Base-by-base conservation (phyloP, 164 flowering plant genomes). In the Vitis rupestris region DNA sequence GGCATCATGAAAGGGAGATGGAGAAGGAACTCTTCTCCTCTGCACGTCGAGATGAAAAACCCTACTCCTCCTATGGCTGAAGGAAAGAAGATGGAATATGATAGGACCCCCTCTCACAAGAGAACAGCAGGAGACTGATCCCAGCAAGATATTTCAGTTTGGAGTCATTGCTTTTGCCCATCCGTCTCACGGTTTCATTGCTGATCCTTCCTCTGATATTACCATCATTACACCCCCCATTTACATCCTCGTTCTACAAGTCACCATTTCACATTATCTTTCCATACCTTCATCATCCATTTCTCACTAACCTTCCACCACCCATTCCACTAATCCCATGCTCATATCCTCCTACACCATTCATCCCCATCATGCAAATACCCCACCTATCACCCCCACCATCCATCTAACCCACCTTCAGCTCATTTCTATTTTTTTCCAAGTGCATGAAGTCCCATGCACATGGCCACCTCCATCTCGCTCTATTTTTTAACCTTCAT, bases 171-270 rank as follows among this genome's bases (percentile, higher is more conserved):
- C 62, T 86, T 44, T 61, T 88, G 68, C 86, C 91, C 10, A 10
- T 83, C 2, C 82, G 86, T 49, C 82, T 91, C 2, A 84, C 97
- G 0, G 92, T 86, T 5, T 88, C 91, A 0, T 60, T 93, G 81
- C 72, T 93, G 75, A 73, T 93, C 6, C 87, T 93, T 53, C 98
- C 98, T 9, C 61, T 93, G 66, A 74, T 93, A 7, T 77, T 93
- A 9, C 98, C 97, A 10, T 95, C 97, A 47, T 79, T 93, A 86
- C 98, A 3, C 97, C 97, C 4, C 98, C 98, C 8, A 97, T 97
- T 0, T 82, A 84, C 73, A 61, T 93, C 91, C 71, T 93, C 82
- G 82, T 93, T 17, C 70, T 93, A 77, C 78, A 19, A 19, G 1
- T 19, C 19, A 19, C 19, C 19, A 19, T 19, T 19, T 17, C 17